phyloP scores from a whole-genome alignment of 139 green algal genomes.

The Yamagishiella unicocca region DNA sequence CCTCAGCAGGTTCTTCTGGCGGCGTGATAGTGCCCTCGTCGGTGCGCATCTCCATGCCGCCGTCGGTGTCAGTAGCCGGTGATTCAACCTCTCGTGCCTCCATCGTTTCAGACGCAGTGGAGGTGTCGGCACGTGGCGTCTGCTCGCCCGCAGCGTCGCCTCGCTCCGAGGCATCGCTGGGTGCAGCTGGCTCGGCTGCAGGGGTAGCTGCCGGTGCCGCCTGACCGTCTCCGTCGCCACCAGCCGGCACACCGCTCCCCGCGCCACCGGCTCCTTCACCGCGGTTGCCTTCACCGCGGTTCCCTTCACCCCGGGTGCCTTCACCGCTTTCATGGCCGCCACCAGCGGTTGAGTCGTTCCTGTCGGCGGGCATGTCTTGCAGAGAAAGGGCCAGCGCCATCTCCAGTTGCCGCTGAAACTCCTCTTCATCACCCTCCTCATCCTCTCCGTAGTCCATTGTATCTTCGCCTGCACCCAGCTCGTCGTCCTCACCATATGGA shows the following conservation, averaged over 20 bases:
- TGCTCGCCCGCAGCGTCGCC: no score
- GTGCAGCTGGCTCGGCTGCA: neutral
- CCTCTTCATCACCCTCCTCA: constrained; percentile 35
- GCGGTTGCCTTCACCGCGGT: neutral
- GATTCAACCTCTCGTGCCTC: no score
- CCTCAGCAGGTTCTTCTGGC: no score
- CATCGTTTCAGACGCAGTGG: no score
- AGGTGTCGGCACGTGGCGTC: no score
- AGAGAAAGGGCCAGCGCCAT: constrained; percentile 39
- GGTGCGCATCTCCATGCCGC: no score
- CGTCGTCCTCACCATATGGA: neutral
- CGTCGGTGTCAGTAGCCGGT: no score
- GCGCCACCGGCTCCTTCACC: neutral
- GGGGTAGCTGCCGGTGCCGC: neutral
- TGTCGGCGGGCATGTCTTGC: neutral
- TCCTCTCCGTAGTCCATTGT: neutral
- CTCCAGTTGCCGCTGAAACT: constrained; percentile 38
- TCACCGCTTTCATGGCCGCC: neutral
- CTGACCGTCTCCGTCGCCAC: neutral
- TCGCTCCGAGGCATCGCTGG: no score
- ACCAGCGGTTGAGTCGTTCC: neutral
- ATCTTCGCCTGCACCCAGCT: neutral
- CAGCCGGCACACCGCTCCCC: neutral
- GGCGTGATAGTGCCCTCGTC: no score
- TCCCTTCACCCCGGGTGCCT: neutral